Evolutionary conservation across 176 grass and related monocot species (phyloP), one percentile per base, ranked within the genome.

Genomic region (Dactylis glomerata): DNA sequence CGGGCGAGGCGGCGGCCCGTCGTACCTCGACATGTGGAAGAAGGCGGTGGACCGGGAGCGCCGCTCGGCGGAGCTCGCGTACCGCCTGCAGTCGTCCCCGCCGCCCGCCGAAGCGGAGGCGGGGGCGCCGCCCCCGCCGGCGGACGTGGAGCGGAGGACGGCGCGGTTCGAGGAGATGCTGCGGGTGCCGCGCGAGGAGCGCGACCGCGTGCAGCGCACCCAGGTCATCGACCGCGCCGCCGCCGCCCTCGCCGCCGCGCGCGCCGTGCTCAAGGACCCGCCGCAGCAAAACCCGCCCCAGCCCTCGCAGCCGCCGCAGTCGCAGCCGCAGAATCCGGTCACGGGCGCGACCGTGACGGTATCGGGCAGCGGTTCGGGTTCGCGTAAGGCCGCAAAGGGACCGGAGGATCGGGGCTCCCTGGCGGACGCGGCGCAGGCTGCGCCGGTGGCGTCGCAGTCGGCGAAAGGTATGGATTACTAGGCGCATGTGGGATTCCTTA

Each of bases 171-270:
- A 98, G 75, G 82, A 88, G 77, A 82, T 98, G 74, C 87, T 95
- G 73, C 64, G 86, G 33, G 96, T 98, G 30, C 96, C 93, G 5
- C 66, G 7, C 27, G 87, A 98, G 87, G 96, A 95, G 89, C 87
- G 96, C 17, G 93, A 98, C 79, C 82, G 93, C 31, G 83, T 92
- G 73, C 96, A 98, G 85, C 79, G 93, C 71, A 84, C 65, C 20
- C 93, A 93, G 85, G 87, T 98, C 80, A 95, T 98, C 77, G 96
- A 98, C 69, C 93, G 96, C 22, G 96, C 96, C n/a, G 89, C 93
- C 1, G 96, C 96, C 0, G 96, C 96, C 2, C 87, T 95, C 47
- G 96, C 93, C 3, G 91, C 96, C 8, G 91, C 93, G 3, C 96
- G 89, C 28, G 87, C 96, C 3, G 77, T 99, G 40, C 76, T 99